Evolutionary conservation across 192 early-diverging fungal genomes (phyloP).

Genomic region (Phlyctochytrium arcticum): DNA sequence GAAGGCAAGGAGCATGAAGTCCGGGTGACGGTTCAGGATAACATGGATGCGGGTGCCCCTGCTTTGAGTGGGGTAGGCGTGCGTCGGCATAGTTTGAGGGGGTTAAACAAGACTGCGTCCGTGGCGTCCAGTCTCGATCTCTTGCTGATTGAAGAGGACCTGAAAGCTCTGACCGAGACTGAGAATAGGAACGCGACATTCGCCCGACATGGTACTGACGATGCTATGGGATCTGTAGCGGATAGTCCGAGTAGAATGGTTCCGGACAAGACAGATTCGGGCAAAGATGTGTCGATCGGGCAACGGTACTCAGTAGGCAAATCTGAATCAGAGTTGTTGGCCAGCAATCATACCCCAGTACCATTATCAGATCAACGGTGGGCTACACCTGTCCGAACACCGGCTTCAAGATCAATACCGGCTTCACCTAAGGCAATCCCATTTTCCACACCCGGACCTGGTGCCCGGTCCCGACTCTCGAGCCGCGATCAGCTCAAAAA

Average conservation of each 20-base stretch:
- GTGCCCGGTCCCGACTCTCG: background rate
- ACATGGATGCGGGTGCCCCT: slow-evolving; percentile 6
- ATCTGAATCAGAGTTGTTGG: background rate
- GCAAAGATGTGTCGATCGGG: slow-evolving; percentile 18
- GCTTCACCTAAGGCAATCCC: background rate
- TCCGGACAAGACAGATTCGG: slow-evolving; percentile 20
- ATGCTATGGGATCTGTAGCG: background rate
- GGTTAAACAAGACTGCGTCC: background rate
- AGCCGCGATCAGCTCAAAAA: background rate
- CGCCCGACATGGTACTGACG: too few species aligned
- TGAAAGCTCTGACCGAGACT: slow-evolving; percentile 5
- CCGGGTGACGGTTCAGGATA: slow-evolving; percentile 13
- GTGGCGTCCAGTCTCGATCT: slow-evolving; percentile 19
- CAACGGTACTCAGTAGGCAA: background rate
- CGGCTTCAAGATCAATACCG: background rate
- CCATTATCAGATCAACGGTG: background rate
- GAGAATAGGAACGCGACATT: too few species aligned
- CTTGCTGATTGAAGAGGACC: slow-evolving; percentile 15
- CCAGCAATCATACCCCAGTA: background rate
- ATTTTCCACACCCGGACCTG: background rate
- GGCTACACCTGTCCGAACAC: background rate
- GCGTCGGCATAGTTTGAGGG: background rate
- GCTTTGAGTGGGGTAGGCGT: background rate
- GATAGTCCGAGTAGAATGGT: background rate
- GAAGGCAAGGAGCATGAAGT: slow-evolving; percentile 1